Conservation (phyloP, 768 basidiomycete genomes). For the Tulasnella calospora region DNA sequence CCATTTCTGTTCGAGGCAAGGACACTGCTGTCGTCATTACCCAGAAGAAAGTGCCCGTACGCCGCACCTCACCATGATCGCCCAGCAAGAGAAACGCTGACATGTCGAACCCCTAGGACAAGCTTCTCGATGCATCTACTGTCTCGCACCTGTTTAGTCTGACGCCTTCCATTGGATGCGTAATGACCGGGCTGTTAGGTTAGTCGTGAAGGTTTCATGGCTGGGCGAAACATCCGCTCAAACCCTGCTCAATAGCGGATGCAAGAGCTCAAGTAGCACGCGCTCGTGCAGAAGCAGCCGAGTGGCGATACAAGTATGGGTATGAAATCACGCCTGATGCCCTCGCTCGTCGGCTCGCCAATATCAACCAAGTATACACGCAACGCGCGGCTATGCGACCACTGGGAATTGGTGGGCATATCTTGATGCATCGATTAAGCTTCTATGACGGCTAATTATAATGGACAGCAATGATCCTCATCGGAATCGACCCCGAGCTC, state of each 20-base stretch:
- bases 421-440: background rate
- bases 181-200: slow-evolving; percentile 98
- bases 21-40: slow-evolving; percentile 95
- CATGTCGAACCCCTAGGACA: slow-evolving; percentile 58
- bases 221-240: background rate
- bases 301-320: slow-evolving; percentile 93
- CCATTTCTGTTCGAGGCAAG: slow-evolving; percentile 86
- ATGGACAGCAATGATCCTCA: slow-evolving; percentile 82
- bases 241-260: slow-evolving; percentile 57
- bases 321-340: slow-evolving; percentile 98
- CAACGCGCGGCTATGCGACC: slow-evolving; percentile 97
- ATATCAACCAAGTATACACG: slow-evolving; percentile 98
- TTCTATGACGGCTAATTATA: background rate
- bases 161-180: slow-evolving; percentile 93
- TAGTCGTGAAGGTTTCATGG: slow-evolving; percentile 31
- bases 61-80: slow-evolving; percentile 36
- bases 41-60: slow-evolving; percentile 95
- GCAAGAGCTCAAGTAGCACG: slow-evolving; percentile 83
- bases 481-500: slow-evolving; percentile 82
- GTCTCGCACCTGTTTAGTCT: slow-evolving; percentile 95
- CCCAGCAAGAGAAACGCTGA: background rate
- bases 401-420: slow-evolving; percentile 76
- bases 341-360: slow-evolving; percentile 89
- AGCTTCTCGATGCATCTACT: slow-evolving; percentile 89
- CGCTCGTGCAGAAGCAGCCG: slow-evolving; percentile 82